Conservation (phyloP, 106 monocot species). For the Dioscorea zingiberensis region DNA sequence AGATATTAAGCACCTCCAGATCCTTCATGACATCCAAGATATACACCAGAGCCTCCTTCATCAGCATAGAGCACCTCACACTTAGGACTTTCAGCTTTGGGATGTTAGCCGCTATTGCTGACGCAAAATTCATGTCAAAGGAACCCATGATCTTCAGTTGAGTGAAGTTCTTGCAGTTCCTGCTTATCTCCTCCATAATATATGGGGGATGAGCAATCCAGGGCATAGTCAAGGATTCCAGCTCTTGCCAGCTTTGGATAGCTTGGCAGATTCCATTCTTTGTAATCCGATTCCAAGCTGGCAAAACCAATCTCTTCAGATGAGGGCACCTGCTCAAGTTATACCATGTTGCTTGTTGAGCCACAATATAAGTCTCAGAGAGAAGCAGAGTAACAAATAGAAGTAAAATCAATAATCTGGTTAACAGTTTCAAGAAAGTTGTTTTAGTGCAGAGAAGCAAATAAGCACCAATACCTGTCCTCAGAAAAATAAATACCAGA, state of each 20-base stretch:
- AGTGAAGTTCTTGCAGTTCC: constrained; percentile 71
- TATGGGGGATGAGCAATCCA: constrained; percentile 66
- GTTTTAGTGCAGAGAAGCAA: too few relatives aligned
- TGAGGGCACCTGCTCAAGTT: constrained; percentile 45
- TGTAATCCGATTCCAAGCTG: constrained; percentile 93
- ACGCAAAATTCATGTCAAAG: constrained; percentile 61
- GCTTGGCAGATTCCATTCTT: constrained; percentile 71
- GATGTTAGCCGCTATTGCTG: constrained; percentile 40
- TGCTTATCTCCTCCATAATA: constrained; percentile 74
- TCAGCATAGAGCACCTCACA: constrained; percentile 66
- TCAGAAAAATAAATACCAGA: too few relatives aligned
- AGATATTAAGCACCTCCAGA: constrained; percentile 84
- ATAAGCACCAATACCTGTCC: too few relatives aligned
- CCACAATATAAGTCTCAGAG: not conserved
- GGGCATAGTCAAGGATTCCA: constrained; percentile 91
- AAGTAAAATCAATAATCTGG: too few relatives aligned
- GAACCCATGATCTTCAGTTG: constrained; percentile 83
- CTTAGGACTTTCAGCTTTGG: constrained; percentile 72
- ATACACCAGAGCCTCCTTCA: constrained; percentile 45
- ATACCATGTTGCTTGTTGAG: not conserved
- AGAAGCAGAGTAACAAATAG: too few relatives aligned
- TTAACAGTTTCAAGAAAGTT: too few relatives aligned
- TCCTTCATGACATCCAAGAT: constrained; percentile 48
- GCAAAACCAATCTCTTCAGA: constrained; percentile 71
- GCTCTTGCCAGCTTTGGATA: constrained; percentile 55